phyloP scores from a whole-genome alignment of 2,329 filamentous ascomycete genomes.

The Dichotomopilus funicola region DNA sequence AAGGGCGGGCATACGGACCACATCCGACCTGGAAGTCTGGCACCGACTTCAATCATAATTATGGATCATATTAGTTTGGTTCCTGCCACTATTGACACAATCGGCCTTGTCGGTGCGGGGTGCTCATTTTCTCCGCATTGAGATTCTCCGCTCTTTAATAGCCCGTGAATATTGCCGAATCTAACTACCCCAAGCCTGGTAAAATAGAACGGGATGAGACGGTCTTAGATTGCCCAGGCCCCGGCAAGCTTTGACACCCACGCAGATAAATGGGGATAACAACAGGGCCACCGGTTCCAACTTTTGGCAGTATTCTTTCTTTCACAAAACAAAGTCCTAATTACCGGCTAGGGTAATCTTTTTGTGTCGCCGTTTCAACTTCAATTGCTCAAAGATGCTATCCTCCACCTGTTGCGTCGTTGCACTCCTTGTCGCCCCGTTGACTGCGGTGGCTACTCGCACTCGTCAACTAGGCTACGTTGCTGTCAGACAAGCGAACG shows the following conservation, averaged over 20 bases:
- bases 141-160: no score
- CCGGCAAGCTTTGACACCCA: neutral
- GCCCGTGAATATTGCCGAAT: no score
- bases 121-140: no score
- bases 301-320: neutral
- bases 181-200: neutral
- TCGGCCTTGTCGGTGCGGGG: no score
- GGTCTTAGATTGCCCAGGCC: constrained; percentile 11
- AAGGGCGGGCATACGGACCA: no score
- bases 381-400: neutral
- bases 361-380: neutral
- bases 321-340: neutral
- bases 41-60: no score
- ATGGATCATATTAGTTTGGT: no score
- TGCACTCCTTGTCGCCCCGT: neutral
- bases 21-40: no score
- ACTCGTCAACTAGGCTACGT: neutral
- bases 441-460: constrained; percentile 4
- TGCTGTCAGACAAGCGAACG: neutral
- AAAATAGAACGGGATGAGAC: constrained; percentile 17
- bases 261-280: neutral
- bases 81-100: no score
- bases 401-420: neutral
- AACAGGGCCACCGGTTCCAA: no score
- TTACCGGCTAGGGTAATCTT: neutral